phyloP scores from a whole-genome alignment of 371 early-diverging fungal species.

The Sporodiniella umbellata region DNA sequence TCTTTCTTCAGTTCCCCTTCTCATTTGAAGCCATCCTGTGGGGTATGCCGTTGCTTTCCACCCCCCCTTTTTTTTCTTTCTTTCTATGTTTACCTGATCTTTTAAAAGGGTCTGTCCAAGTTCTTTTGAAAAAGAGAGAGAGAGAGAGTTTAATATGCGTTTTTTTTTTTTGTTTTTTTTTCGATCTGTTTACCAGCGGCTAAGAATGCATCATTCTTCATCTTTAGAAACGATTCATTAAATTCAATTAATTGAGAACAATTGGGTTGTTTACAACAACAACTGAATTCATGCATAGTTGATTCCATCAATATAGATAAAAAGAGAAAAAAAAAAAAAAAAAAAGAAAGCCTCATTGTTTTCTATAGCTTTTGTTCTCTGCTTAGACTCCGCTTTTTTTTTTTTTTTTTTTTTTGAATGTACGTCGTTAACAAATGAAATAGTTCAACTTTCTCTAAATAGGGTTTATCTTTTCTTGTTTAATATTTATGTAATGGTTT shows the following conservation, averaged over 20 bases:
- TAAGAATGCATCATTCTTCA: conserved; percentile 11
- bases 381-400: too few relatives aligned
- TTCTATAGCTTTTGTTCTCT: too few relatives aligned
- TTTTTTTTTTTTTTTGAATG: too few relatives aligned
- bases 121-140: too few relatives aligned
- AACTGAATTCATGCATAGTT: conserved; percentile 4
- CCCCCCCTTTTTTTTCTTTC: too few relatives aligned
- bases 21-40: too few relatives aligned
- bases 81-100: conserved; percentile 1
- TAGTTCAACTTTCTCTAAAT: too few relatives aligned
- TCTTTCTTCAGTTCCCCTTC: not conserved
- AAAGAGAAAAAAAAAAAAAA: conserved; percentile 1
- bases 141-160: not conserved
- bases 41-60: too few relatives aligned
- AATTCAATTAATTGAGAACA: conserved; percentile 6
- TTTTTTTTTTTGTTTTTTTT: not conserved
- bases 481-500: too few relatives aligned
- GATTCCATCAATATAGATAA: not conserved
- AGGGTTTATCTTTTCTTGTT: too few relatives aligned
- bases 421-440: too few relatives aligned
- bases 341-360: too few relatives aligned
- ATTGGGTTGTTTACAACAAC: conserved; percentile 10
- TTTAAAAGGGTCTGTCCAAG: conserved; percentile 16
- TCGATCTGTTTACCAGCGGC: conserved; percentile 11
- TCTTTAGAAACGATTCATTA: conserved; percentile 10